Evolutionary conservation across 257 asterid species (phyloP), one percentile per base, ranked within the genome.

Genomic region (Solanum dulcamara): DNA sequence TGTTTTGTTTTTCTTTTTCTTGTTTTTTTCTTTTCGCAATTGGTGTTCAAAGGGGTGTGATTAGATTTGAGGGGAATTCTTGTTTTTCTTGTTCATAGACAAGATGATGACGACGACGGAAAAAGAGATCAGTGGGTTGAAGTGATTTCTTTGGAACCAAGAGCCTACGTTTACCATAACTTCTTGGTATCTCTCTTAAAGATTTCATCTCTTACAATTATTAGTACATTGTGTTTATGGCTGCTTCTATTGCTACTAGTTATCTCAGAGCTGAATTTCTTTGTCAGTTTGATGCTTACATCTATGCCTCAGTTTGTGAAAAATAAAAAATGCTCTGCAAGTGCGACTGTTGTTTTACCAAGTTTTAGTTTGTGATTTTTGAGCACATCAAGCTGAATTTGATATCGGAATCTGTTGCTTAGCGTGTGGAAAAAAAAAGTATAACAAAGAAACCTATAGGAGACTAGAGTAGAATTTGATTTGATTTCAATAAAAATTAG

Each of bases 121-220:
- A 91, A 84, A 83, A 87, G 84, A 87, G 99, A 94, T 91, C 97
- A 92, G 86, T 97, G 99, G 99, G 97, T 90, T 84, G 99, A 97
- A 91, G 87, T 95, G 83, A 88, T 97, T 83, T 95, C 99, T 42
- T 92, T 95, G 99, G 99, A 95, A 91, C 99, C 99, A 5, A 93
- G 99, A 88, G 99, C 99, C 86, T 89, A 84, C 81, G 35, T 97
- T 85, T 95, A 88, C 89, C 99, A 95, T 68, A 92, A 94, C 83
- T 97, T 97, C 87, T 85, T 97, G 99, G 99, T 97, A 89, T 86
- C 70, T 7, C 35, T 74, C 37, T 68, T 38, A 74, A 42, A 42
- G 33, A 35, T 53, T 40, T 55, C 14, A 38, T 87, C 38, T 20
- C 53, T 30, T 13, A 4, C 12, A 1, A 30, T 1, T 28, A 24